Conservation (phyloP, 441 rosid genomes). For the Rhodomyrtus psidioides region DNA sequence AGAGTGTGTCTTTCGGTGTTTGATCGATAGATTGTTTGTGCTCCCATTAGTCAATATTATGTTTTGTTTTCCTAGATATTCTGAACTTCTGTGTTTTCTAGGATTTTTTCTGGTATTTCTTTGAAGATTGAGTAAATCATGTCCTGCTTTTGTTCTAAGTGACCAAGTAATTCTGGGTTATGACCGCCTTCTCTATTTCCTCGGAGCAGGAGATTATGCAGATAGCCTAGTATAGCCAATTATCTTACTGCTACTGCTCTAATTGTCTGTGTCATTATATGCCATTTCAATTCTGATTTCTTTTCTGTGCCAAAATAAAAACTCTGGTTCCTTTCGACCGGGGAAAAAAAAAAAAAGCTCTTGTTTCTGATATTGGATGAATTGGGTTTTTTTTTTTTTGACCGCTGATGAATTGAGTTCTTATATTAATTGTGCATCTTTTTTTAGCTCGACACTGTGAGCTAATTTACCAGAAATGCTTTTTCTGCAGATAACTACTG, state of each 20-base stretch:
- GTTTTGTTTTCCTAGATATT: neutral
- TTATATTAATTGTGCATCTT: neutral
- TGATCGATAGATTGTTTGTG: neutral
- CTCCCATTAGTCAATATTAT: neutral
- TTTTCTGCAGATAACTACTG: slow-evolving; percentile 73
- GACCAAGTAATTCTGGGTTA: neutral
- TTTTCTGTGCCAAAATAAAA: no score
- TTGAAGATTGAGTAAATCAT: neutral
- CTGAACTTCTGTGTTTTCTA: neutral
- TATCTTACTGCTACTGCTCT: neutral
- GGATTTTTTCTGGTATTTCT: neutral
- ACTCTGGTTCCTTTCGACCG: neutral
- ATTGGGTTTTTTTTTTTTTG: no score
- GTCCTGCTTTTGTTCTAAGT: neutral
- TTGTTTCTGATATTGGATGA: neutral
- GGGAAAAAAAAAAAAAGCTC: no score
- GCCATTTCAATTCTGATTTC: neutral
- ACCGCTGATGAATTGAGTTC: neutral
- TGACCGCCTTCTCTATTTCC: neutral
- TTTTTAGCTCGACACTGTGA: neutral
- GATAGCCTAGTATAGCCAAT: neutral
- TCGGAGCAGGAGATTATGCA: neutral
- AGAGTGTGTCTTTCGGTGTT: neutral
- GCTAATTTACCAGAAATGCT: neutral
- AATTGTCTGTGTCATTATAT: neutral